Conservation (phyloP, 805 yeast genomes). For the Hanseniaspora vineae region DNA sequence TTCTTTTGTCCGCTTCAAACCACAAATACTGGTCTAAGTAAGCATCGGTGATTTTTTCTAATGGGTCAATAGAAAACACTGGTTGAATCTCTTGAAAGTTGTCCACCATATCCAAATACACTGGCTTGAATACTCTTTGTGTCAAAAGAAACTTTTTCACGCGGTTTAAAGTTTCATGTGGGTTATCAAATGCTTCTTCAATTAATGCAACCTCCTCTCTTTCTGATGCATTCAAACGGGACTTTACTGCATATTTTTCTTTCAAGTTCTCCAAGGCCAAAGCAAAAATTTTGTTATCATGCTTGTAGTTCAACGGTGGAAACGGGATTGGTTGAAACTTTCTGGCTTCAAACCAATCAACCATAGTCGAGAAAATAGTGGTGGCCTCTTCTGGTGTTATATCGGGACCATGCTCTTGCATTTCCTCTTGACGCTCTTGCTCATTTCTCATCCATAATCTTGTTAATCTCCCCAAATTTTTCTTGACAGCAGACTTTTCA, state of each 20-base stretch:
- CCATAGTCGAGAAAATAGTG: conserved; percentile 73
- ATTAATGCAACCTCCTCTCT: conserved; percentile 87
- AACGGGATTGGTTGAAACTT: conserved; percentile 81
- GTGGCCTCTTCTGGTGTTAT: conserved; percentile 83
- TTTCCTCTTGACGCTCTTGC: conserved; percentile 73
- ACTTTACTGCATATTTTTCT: conserved; percentile 62
- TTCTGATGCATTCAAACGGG: conserved; percentile 72
- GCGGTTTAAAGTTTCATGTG: conserved; percentile 81
- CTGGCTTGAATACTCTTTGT: conserved; percentile 87
- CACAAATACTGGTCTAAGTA: conserved; percentile 90
- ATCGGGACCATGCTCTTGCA: conserved; percentile 78
- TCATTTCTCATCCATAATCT: conserved; percentile 87
- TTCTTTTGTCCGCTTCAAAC: conserved; percentile 86
- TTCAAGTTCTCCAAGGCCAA: conserved; percentile 82
- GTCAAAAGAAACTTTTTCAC: conserved; percentile 72
- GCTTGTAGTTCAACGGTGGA: conserved; percentile 84
- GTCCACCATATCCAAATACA: conserved; percentile 80
- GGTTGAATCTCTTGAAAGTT: conserved; percentile 75
- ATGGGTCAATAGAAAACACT: conserved; percentile 76
- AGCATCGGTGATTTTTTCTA: conserved; percentile 93
- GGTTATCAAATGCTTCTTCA: conserved; percentile 94
- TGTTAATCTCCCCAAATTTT: conserved; percentile 83
- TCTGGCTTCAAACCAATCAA: conserved; percentile 79
- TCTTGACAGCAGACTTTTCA: conserved; percentile 88
- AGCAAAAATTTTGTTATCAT: conserved; percentile 81